phyloP scores from a whole-genome alignment of 2,329 filamentous ascomycete genomes.

The Daldinia eschscholtzii region DNA sequence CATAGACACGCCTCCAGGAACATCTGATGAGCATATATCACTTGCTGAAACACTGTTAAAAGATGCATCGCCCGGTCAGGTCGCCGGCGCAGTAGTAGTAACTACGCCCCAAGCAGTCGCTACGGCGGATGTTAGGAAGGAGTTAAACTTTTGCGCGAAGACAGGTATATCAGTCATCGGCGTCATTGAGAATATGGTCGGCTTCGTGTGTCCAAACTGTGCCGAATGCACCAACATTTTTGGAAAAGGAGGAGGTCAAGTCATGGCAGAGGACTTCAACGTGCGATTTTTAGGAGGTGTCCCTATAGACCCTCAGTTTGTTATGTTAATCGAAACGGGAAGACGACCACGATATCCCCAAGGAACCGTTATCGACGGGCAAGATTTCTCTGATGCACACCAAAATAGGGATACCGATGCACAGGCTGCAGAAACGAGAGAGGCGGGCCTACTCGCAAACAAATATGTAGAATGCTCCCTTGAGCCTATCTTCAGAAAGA shows the following conservation, averaged over 20 bases:
- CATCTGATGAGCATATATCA: slow-evolving; percentile 96
- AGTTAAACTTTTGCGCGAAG: slow-evolving; percentile 92
- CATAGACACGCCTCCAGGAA: slow-evolving; percentile 96
- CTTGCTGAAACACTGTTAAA: slow-evolving; percentile 86
- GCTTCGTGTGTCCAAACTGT: slow-evolving; percentile 84
- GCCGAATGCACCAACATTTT: slow-evolving; percentile 94
- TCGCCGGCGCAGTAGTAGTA: slow-evolving; percentile 91
- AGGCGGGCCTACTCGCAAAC: slow-evolving; percentile 68
- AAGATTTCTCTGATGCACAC: slow-evolving; percentile 61
- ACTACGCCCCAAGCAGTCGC: slow-evolving; percentile 96
- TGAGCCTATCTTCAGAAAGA: slow-evolving; percentile 74
- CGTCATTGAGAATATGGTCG: slow-evolving; percentile 97
- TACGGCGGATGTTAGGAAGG: slow-evolving; percentile 93
- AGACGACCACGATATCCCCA: slow-evolving; percentile 74
- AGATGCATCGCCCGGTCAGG: slow-evolving; percentile 72
- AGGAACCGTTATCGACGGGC: slow-evolving; percentile 73
- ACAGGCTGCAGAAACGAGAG: slow-evolving; percentile 51
- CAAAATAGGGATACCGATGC: slow-evolving; percentile 47
- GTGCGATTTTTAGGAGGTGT: slow-evolving; percentile 88
- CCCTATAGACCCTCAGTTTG: slow-evolving; percentile 94
- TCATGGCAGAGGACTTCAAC: slow-evolving; percentile 88
- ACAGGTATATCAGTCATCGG: slow-evolving; percentile 84
- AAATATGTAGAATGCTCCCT: slow-evolving; percentile 82
- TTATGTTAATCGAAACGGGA: slow-evolving; percentile 84
- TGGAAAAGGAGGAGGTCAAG: slow-evolving; percentile 86